phyloP scores from a whole-genome alignment of 148 eudicot genomes.

The Cornus suecica region DNA sequence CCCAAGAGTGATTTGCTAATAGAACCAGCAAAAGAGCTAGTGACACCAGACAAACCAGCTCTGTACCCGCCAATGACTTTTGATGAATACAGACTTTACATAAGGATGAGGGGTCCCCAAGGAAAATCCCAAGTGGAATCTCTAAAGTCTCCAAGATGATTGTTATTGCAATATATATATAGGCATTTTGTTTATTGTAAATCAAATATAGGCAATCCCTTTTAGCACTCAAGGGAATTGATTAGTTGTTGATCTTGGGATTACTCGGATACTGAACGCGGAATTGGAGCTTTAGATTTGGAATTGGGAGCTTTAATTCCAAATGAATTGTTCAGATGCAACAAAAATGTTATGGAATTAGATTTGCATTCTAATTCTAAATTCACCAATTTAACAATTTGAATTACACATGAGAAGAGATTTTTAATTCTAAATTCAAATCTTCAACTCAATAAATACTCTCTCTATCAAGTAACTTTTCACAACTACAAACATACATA shows the following conservation, averaged over 20 bases:
- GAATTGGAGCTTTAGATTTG: too few relatives aligned
- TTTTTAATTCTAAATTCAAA: too few relatives aligned
- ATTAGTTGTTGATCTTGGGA: neutral
- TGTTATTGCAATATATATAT: neutral
- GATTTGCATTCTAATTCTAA: too few relatives aligned
- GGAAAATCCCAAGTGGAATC: conserved; percentile 85
- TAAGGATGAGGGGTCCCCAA: conserved; percentile 69
- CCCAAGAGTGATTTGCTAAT: conserved; percentile 68
- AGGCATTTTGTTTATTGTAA: neutral
- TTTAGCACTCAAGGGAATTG: neutral
- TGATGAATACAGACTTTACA: conserved; percentile 66
- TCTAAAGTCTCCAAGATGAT: conserved; percentile 39
- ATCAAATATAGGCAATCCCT: neutral
- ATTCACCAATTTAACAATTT: too few relatives aligned
- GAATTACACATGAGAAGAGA: too few relatives aligned
- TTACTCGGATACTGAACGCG: too few relatives aligned
- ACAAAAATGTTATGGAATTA: too few relatives aligned
- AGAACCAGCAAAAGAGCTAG: conserved; percentile 52
- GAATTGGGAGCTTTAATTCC: too few relatives aligned
- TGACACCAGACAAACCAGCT: conserved; percentile 49
- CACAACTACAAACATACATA: too few relatives aligned
- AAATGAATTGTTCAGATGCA: too few relatives aligned
- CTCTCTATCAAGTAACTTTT: too few relatives aligned
- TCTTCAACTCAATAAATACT: too few relatives aligned
- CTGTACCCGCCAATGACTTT: conserved; percentile 66